phyloP scores from a whole-genome alignment of 1,139 yeast species.

The Eremothecium coryli region DNA sequence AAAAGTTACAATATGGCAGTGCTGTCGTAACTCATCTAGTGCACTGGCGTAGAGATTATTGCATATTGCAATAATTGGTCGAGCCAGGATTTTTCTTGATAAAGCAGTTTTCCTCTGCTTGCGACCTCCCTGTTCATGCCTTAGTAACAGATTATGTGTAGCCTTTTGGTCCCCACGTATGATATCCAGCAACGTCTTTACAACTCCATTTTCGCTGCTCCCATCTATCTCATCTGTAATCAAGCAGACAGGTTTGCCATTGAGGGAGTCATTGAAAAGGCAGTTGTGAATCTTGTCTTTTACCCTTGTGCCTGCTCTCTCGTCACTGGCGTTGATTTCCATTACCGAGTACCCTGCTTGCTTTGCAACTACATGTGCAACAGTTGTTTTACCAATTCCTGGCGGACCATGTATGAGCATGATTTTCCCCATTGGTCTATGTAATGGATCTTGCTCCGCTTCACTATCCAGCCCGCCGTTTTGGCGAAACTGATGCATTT shows the following conservation, averaged over 20 bases:
- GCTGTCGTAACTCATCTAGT: constrained; percentile 63
- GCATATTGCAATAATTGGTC: constrained; percentile 91
- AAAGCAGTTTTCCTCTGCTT: constrained; percentile 26
- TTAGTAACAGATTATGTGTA: constrained; percentile 27
- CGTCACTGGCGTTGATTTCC: constrained; percentile 90
- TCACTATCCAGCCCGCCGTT: constrained; percentile 8
- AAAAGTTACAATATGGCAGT: constrained; percentile 63
- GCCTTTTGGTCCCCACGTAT: constrained; percentile 51
- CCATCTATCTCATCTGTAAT: constrained; percentile 91
- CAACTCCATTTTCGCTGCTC: constrained; percentile 72
- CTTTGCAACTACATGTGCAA: constrained; percentile 74
- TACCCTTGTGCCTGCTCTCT: constrained; percentile 50
- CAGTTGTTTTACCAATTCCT: constrained; percentile 91
- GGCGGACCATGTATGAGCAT: constrained; percentile 84
- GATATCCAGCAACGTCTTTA: constrained; percentile 56
- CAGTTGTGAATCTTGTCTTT: constrained; percentile 61
- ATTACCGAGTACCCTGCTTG: constrained; percentile 75
- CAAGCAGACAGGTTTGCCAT: constrained; percentile 61
- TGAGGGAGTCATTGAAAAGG: constrained; percentile 51
- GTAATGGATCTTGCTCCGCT: constrained; percentile 40
- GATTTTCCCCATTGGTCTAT: constrained; percentile 64
- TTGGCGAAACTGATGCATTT: background rate
- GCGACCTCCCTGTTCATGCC: constrained; percentile 19
- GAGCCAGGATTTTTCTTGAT: constrained; percentile 39
- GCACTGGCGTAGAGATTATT: constrained; percentile 72